Conservation (phyloP, 2,329 filamentous ascomycete genomes). For the Paramyrothecium sp. region DNA sequence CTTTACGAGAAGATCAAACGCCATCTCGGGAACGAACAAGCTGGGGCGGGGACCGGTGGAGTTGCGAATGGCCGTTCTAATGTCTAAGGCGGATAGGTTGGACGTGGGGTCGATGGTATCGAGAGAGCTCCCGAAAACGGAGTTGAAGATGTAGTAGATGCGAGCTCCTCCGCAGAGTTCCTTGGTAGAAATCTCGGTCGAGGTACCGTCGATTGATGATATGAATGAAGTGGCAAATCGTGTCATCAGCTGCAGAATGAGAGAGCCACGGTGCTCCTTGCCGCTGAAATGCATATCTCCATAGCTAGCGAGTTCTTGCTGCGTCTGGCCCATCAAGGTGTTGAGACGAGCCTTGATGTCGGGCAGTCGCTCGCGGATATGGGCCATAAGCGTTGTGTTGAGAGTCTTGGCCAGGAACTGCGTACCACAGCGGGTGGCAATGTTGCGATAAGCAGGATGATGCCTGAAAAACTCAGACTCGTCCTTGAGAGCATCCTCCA, state of each 20-base stretch:
- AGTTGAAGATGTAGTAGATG: slow-evolving; percentile 99
- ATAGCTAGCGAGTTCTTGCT: slow-evolving; percentile 96
- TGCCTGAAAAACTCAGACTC: slow-evolving; percentile 96
- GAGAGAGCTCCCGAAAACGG: slow-evolving; percentile 93
- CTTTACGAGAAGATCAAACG: slow-evolving; percentile 96
- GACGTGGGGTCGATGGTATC: slow-evolving; percentile 95
- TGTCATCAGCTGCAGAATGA: slow-evolving; percentile 97
- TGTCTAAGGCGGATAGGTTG: slow-evolving; percentile 92
- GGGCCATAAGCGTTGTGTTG: slow-evolving; percentile 91
- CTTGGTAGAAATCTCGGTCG: slow-evolving; percentile 97
- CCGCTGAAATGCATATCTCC: slow-evolving; percentile 97
- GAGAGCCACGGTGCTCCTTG: slow-evolving; percentile 91
- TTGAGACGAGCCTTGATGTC: slow-evolving; percentile 98
- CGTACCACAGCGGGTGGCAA: slow-evolving; percentile 88
- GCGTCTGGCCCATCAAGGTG: slow-evolving; percentile 98
- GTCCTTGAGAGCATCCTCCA: slow-evolving; percentile 84
- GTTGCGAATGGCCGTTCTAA: slow-evolving; percentile 95
- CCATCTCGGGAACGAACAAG: slow-evolving; percentile 94
- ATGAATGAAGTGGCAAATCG: slow-evolving; percentile 97
- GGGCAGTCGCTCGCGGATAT: slow-evolving; percentile 91
- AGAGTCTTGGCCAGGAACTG: slow-evolving; percentile 92
- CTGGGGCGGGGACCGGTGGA: slow-evolving; percentile 94
- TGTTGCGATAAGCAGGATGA: slow-evolving; percentile 95
- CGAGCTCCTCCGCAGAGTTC: slow-evolving; percentile 92
- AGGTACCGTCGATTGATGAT: slow-evolving; percentile 97